Conservation (phyloP, 2,329 filamentous ascomycete genomes). For the Apiospora phragmitis region DNA sequence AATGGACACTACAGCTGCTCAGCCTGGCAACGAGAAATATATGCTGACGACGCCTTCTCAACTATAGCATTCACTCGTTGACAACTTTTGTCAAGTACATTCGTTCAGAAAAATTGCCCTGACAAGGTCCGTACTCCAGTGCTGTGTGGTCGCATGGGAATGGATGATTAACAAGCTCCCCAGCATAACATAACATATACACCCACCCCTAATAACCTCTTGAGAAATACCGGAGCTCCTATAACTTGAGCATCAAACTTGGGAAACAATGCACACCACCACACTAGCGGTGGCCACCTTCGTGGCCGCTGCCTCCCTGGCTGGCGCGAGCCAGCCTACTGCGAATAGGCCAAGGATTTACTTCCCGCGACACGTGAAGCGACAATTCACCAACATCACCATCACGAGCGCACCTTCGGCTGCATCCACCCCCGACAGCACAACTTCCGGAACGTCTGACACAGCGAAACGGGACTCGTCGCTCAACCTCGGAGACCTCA, state of each 20-base stretch:
- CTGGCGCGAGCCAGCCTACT: slow-evolving; percentile 25
- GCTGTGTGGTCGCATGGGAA: slow-evolving; percentile 14
- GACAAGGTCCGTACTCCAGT: slow-evolving; percentile 34
- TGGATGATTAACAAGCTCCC: neutral
- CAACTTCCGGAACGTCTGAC: slow-evolving; percentile 17
- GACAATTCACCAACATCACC: slow-evolving; percentile 36
- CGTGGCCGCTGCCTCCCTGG: slow-evolving; percentile 38
- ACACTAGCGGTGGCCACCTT: slow-evolving; percentile 36
- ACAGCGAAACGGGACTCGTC: slow-evolving; percentile 1
- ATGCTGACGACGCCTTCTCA: slow-evolving; percentile 8
- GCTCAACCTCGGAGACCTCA: slow-evolving; percentile 22
- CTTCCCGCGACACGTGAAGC: slow-evolving; percentile 44
- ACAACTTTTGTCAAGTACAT: slow-evolving; percentile 43
- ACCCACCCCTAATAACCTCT: slow-evolving; percentile 18
- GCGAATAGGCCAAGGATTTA: slow-evolving; percentile 42
- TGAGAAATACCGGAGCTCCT: slow-evolving; percentile 14
- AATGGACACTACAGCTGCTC: slow-evolving; percentile 14
- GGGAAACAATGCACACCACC: slow-evolving; percentile 29
- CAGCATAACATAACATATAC: neutral
- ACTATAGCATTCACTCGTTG: neutral
- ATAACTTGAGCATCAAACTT: neutral
- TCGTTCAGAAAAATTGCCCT: slow-evolving; percentile 41
- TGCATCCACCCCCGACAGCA: slow-evolving; percentile 16
- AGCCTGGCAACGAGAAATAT: slow-evolving; percentile 7
- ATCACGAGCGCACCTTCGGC: slow-evolving; percentile 27